Evolutionary conservation across 108 stramenopile genomes (phyloP).

Genomic region (Fistulifera pelliculosa): DNA sequence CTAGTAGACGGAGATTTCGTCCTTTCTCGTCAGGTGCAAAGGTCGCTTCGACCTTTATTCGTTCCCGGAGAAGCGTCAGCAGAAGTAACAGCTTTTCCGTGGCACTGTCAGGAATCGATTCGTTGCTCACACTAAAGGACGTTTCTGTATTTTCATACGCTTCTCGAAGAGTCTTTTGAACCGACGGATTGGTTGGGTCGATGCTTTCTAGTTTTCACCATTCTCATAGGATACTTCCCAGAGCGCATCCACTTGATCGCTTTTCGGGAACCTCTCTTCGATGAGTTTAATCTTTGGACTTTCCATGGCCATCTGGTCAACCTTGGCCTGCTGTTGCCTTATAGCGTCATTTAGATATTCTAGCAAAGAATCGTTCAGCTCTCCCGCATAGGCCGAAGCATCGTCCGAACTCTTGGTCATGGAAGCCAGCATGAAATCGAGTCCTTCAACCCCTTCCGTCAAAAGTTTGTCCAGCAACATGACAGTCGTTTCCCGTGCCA

Average conservation of each 20-base stretch:
- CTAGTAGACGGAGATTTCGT: slow-evolving; percentile 62
- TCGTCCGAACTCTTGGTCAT: slow-evolving; percentile 63
- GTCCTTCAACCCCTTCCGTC: slow-evolving; percentile 62
- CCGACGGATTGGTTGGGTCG: slow-evolving; percentile 60
- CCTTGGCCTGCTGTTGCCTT: slow-evolving; percentile 67
- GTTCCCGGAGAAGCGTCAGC: slow-evolving; percentile 60
- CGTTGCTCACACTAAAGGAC: neutral
- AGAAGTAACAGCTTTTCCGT: slow-evolving; percentile 67
- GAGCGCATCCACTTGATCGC: slow-evolving; percentile 34
- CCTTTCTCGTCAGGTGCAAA: slow-evolving; percentile 63
- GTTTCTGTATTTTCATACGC: slow-evolving; percentile 32
- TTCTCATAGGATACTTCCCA: slow-evolving; percentile 63
- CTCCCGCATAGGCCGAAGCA: slow-evolving; percentile 38
- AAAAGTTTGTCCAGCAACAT: slow-evolving; percentile 70
- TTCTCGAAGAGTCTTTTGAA: slow-evolving; percentile 38
- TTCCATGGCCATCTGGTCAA: slow-evolving; percentile 27
- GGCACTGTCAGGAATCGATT: slow-evolving; percentile 28
- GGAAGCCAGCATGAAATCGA: slow-evolving; percentile 61
- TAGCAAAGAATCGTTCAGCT: slow-evolving; percentile 69
- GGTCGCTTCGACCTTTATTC: slow-evolving; percentile 80
- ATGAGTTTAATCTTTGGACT: slow-evolving; percentile 8
- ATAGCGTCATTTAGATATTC: slow-evolving; percentile 74
- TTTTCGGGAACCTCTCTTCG: no score
- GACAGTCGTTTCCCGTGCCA: slow-evolving; percentile 67
- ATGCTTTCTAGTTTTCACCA: slow-evolving; percentile 65